These are phyloP conservation scores for Aquilaria yunnanensis DNA, from an alignment of 345 rosid species.

Conservation along the genomic window DNA sequence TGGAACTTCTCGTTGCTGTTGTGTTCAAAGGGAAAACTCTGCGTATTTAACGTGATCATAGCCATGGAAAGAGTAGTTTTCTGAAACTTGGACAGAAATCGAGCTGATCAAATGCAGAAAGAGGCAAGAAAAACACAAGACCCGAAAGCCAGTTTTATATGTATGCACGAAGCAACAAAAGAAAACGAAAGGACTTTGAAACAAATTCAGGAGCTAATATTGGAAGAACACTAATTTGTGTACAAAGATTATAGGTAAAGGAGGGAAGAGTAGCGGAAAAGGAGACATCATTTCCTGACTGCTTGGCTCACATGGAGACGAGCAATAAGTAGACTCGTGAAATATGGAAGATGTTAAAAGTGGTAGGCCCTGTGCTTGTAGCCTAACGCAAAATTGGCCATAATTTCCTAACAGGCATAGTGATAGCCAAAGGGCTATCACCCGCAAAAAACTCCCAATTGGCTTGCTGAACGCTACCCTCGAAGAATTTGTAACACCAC, in stretches of 20 bases:
- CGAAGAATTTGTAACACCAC: too few relatives aligned
- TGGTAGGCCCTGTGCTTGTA: conserved; percentile 26
- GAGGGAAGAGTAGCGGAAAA: background rate
- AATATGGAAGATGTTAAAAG: conserved; percentile 6
- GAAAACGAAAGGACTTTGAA: background rate
- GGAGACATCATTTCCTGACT: background rate
- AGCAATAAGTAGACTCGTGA: conserved; percentile 18
- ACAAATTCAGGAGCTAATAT: conserved; percentile 2
- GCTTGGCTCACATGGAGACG: conserved; percentile 9
- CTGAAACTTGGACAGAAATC: background rate
- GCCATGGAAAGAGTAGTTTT: conserved; percentile 15
- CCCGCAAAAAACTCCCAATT: too few relatives aligned
- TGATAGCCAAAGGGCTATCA: too few relatives aligned
- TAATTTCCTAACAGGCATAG: background rate
- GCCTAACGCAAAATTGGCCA: background rate
- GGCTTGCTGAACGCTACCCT: too few relatives aligned
- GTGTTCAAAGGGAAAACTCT: conserved; percentile 21
- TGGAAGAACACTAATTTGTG: conserved; percentile 13
- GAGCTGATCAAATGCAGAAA: conserved; percentile 5
- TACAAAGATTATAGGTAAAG: conserved; percentile 1
- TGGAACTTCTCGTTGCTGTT: conserved; percentile 19
- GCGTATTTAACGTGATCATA: conserved; percentile 27
- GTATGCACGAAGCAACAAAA: background rate
- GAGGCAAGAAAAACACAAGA: conserved; percentile 6
- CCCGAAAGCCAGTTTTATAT: background rate